A percentile compares a stretch with the other conserved stretches of the same genome.
Conservation (phyloP, 177 flowering plant species). For the Vitis hybrid region DNA sequence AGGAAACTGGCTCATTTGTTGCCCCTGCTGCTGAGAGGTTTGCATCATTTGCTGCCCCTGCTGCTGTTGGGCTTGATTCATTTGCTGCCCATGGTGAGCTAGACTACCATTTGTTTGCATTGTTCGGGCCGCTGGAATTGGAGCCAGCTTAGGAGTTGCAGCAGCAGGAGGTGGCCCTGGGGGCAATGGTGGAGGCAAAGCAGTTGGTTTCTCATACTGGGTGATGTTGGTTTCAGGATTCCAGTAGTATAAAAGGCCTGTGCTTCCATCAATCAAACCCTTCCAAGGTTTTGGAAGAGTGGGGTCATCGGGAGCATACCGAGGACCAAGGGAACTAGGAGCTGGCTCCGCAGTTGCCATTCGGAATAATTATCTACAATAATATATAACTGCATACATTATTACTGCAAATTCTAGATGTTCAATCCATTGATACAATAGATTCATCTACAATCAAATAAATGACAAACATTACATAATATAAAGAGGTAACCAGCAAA, state of each 20-base stretch:
- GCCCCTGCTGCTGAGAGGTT: conserved; percentile 34
- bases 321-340: conserved; percentile 57
- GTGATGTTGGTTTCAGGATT: conserved; percentile 88
- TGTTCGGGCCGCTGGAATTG: conserved; percentile 38
- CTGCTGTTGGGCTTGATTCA: conserved; percentile 25
- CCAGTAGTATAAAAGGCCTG: conserved; percentile 77
- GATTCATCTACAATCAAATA: too few relatives aligned
- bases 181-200: conserved; percentile 51
- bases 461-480: too few relatives aligned
- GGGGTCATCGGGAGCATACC: conserved; percentile 91
- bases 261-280: conserved; percentile 84
- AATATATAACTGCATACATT: not conserved
- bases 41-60: conserved; percentile 35
- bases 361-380: conserved; percentile 16
- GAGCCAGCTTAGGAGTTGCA: conserved; percentile 53
- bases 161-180: conserved; percentile 52
- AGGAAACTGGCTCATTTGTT: conserved; percentile 27
- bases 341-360: conserved; percentile 70
- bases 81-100: conserved; percentile 38
- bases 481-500: too few relatives aligned
- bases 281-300: conserved; percentile 90
- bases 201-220: conserved; percentile 86
- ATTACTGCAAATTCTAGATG: too few relatives aligned
- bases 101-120: conserved; percentile 33
- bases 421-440: too few relatives aligned